A percentile compares a stretch with the other conserved stretches of the same genome.
These are phyloP conservation scores for Tilletia caries DNA, from an alignment of 1,284 basidiomycete genomes.

Conservation along the genomic window DNA sequence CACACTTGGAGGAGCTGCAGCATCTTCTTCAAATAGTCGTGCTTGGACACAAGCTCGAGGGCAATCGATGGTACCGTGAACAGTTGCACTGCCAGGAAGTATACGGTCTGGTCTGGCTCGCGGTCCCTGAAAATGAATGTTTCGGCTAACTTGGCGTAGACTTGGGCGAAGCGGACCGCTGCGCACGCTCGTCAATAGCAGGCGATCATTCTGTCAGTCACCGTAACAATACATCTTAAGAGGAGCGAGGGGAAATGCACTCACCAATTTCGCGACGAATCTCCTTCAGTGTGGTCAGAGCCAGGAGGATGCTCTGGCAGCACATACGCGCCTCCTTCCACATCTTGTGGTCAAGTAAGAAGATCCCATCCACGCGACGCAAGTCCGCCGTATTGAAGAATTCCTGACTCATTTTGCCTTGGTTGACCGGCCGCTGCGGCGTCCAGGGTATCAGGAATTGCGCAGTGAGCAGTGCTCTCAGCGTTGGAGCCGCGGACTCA, in stretches of 20 bases:
- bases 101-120: slow-evolving; percentile 51
- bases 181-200: background rate
- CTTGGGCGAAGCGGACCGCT: slow-evolving; percentile 32
- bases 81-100: slow-evolving; percentile 50
- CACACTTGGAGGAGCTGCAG: slow-evolving; percentile 43
- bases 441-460: slow-evolving; percentile 49
- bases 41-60: slow-evolving; percentile 37
- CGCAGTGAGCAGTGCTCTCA: slow-evolving; percentile 58
- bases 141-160: slow-evolving; percentile 49
- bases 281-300: slow-evolving; percentile 69
- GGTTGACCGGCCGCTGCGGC: slow-evolving; percentile 24
- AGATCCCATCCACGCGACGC: slow-evolving; percentile 41
- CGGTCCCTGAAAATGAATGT: slow-evolving; percentile 49
- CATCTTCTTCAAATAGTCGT: slow-evolving; percentile 35
- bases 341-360: slow-evolving; percentile 48
- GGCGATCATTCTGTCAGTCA: background rate
- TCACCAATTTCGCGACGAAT: slow-evolving; percentile 74
- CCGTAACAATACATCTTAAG: background rate
- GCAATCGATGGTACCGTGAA: slow-evolving; percentile 52
- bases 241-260: slow-evolving; percentile 34
- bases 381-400: slow-evolving; percentile 43
- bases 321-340: slow-evolving; percentile 61
- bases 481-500: slow-evolving; percentile 65
- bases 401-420: slow-evolving; percentile 37
- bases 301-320: slow-evolving; percentile 77